These are phyloP conservation scores for Chionographis japonica DNA, from an alignment of 106 monocot genomes.

Conservation along the genomic window DNA sequence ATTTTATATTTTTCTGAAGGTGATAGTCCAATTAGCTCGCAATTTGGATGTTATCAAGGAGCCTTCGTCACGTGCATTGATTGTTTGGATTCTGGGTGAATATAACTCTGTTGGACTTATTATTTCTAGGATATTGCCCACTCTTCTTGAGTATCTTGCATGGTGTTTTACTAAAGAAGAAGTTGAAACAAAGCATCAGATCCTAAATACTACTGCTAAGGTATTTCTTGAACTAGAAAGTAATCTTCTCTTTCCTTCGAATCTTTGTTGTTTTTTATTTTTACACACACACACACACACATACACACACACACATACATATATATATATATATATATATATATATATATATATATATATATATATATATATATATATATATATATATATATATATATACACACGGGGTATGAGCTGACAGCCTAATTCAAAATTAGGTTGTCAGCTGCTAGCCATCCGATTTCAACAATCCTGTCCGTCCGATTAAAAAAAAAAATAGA, in stretches of 20 bases:
- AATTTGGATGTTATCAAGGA: slow-evolving; percentile 71
- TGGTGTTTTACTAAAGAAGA: slow-evolving; percentile 70
- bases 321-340: too few species aligned
- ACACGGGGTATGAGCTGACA: too few species aligned
- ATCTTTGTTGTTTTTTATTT: neutral
- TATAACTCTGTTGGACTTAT: slow-evolving; percentile 59
- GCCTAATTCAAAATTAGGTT: too few species aligned
- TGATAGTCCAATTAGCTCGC: slow-evolving; percentile 63
- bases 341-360: too few species aligned
- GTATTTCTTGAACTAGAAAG: slow-evolving; percentile 18
- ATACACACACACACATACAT: too few species aligned
- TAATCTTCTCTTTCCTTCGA: neutral
- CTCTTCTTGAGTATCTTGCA: slow-evolving; percentile 71
- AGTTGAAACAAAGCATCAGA: slow-evolving; percentile 85
- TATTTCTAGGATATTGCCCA: slow-evolving; percentile 52
- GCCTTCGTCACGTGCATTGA: slow-evolving; percentile 70
- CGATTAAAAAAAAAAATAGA: too few species aligned
- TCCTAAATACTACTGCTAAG: slow-evolving; percentile 80
- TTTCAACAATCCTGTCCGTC: too few species aligned
- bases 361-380: too few species aligned
- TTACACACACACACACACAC: too few species aligned
- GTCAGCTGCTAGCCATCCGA: too few species aligned
- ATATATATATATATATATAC: too few species aligned
- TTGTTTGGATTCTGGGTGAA: slow-evolving; percentile 90
- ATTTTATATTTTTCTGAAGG: slow-evolving; percentile 28